Evolutionary conservation across 139 green algal species (phyloP).

Genomic region (Closterium sp.): DNA sequence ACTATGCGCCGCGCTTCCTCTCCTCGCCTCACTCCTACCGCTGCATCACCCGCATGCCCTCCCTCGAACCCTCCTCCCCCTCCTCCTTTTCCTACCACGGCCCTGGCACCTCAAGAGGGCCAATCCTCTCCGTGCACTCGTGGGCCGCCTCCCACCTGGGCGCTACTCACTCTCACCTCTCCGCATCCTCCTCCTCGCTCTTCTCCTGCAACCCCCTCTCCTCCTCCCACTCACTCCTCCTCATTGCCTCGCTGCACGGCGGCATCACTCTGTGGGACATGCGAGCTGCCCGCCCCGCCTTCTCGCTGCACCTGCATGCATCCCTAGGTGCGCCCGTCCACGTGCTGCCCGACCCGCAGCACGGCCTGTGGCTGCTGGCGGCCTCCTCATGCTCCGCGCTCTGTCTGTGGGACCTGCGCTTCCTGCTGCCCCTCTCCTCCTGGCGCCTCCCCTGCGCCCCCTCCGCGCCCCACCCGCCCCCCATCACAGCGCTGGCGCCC

Average conservation of each 20-base stretch:
- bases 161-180: not conserved
- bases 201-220: not conserved
- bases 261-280: constrained; percentile 45
- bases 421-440: constrained; percentile 35
- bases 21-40: not conserved
- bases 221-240: not conserved
- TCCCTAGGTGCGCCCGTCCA: not conserved
- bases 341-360: not conserved
- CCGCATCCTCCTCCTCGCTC: not conserved
- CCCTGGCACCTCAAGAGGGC: not conserved
- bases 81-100: not conserved
- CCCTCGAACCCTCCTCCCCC: not conserved
- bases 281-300: constrained; percentile 5
- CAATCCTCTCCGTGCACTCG: not conserved
- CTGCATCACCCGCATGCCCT: constrained; percentile 9
- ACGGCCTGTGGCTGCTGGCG: constrained; percentile 28
- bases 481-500: constrained; percentile 24
- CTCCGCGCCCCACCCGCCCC: not conserved
- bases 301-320: not conserved
- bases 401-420: constrained; percentile 49
- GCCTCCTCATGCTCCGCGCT: constrained; percentile 38
- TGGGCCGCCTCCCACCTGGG: not conserved
- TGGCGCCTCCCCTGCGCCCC: constrained; percentile 35
- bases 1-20: constrained; percentile 22
- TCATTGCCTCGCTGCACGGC: not conserved